Base-by-base conservation (phyloP, 768 basidiomycete genomes). In the Kockovaella imperatae region DNA sequence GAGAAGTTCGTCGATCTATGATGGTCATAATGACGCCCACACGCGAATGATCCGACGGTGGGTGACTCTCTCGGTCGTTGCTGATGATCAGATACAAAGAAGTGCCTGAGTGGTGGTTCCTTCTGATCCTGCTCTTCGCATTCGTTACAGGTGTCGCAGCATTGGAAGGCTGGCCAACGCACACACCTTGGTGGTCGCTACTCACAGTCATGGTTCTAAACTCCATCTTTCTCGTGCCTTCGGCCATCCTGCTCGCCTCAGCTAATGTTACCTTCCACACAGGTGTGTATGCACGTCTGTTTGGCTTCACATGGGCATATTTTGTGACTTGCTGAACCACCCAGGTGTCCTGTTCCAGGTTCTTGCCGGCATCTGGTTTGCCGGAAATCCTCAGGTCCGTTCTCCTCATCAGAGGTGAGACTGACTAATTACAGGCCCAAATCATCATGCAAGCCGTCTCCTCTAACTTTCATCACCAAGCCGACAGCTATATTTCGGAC, bases 221-320 rank as follows among this genome's bases (percentile, higher is more conserved):
- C 1, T 50, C 83, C 42, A 43, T 67, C 35, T 58, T 60, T 41
- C 38, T 69, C 29, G 60, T 89, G 39, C 87, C 87, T 13, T 79
- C 83, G 46, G 85, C 84, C 53, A 87, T 90, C 79, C 77, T 89
- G 39, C 83, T 84, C 60, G 88, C 88, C 2, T 64, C 71, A 28
- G 73, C 74, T 5, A 73, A 73, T 52, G 52, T 57, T 18, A 56
- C 68, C 29, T 50, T 74, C 29, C 60, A 59, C 8, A 50, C 73
- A 15, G 42, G n/a, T 17, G 42, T 40, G 42, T 40, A 10, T 11
- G n/a, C n/a, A n/a, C n/a, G n/a, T n/a, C n/a, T n/a, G n/a, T n/a
- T n/a, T n/a, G n/a, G n/a, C n/a, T n/a, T n/a, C n/a, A n/a, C n/a
- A n/a, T n/a, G n/a, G n/a, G n/a, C n/a, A n/a, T n/a, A n/a, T n/a